These are phyloP conservation scores for Clavaria fumosa DNA, from an alignment of 768 basidiomycete species.

Conservation along the genomic window DNA sequence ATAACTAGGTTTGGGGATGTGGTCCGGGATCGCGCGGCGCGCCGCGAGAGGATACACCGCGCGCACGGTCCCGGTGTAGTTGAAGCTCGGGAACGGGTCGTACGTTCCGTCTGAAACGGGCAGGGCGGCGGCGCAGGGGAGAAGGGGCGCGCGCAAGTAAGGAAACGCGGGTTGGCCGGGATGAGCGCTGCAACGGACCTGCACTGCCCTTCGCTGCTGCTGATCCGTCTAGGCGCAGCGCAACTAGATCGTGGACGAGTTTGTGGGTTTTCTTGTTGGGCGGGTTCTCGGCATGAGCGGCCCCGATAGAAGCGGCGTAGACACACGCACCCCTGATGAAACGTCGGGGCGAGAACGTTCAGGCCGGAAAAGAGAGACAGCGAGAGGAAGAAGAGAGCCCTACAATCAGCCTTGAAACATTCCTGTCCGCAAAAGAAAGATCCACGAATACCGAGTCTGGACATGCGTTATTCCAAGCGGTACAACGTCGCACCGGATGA, in stretches of 20 bases:
- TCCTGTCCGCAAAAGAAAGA: slow-evolving; percentile 91
- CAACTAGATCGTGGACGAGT: slow-evolving; percentile 46
- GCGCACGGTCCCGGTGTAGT: slow-evolving; percentile 66
- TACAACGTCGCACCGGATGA: slow-evolving; percentile 3
- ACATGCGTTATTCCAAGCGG: slow-evolving; percentile 9
- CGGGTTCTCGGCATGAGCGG: too few relatives aligned
- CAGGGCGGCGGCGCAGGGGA: too few relatives aligned
- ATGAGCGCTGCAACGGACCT: too few relatives aligned
- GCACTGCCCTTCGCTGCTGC: too few relatives aligned
- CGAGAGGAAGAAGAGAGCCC: slow-evolving; percentile 19
- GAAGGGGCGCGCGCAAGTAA: too few relatives aligned
- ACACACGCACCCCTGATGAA: too few relatives aligned
- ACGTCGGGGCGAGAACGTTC: not conserved
- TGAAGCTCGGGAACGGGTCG: slow-evolving; percentile 63
- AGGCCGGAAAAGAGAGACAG: not conserved
- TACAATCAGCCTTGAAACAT: slow-evolving; percentile 92
- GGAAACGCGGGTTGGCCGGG: too few relatives aligned
- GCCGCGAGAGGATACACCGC: slow-evolving; percentile 83
- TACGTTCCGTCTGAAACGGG: slow-evolving; percentile 46
- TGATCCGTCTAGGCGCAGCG: too few relatives aligned
- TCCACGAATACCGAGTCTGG: slow-evolving; percentile 63
- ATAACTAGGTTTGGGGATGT: slow-evolving; percentile 85
- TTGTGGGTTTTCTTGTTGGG: slow-evolving; percentile 65
- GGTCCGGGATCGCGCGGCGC: slow-evolving; percentile 59
- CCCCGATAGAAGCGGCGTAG: too few relatives aligned